Base-by-base conservation (phyloP, 2,329 filamentous ascomycete species). In the Pseudogymnoascus sp. region DNA sequence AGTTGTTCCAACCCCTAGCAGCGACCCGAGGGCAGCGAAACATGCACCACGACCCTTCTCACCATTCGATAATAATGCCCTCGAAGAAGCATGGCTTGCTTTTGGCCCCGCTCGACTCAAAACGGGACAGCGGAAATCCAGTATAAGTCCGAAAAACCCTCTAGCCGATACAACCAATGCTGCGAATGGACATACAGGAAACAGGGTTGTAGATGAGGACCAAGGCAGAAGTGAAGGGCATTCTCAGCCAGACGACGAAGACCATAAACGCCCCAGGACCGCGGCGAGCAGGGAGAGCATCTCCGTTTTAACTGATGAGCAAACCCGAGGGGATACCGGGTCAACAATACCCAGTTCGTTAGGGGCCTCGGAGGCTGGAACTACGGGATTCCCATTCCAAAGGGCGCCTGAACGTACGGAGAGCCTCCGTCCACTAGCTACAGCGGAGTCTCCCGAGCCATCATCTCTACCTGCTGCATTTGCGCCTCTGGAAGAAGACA, bases 1-100 rank as follows among this genome's bases (percentile, higher is more conserved):
- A 8, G 82, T 87, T 1, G 75, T 78, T 9, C 73, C 80, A 75
- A 70, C 84, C 72, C 71, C 82, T 70, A 73, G 73, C 22, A 64
- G 78, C 71, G 75, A 86, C 58, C 70, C 79, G 12, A 81, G 77
- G 61, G 73, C 79, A 61, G 74, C 79, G 34, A 86, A 81, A 67
- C 79, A 81, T 35, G 82, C 85, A 54, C 83, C 91, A 7, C 84
- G 89, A 43, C 90, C 91, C 0, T 96, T 96, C 73, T 88, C 89
- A 0, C 79, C 79, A 4, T 85, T 84, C 62, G 91, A 96, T 74
- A 95, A 93, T 66, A 84, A 86, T 66, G 85, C 87, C 2, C 78
- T 96, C 11, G 90, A 96, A 71, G 83, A 85, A 65, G 84, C 90
- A 35, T 96, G 92, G 90, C 74, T 86, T 43, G 75, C 78, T 14